Conservation (phyloP, 2,329 filamentous ascomycete species). For the Diaporthe longicolla region DNA sequence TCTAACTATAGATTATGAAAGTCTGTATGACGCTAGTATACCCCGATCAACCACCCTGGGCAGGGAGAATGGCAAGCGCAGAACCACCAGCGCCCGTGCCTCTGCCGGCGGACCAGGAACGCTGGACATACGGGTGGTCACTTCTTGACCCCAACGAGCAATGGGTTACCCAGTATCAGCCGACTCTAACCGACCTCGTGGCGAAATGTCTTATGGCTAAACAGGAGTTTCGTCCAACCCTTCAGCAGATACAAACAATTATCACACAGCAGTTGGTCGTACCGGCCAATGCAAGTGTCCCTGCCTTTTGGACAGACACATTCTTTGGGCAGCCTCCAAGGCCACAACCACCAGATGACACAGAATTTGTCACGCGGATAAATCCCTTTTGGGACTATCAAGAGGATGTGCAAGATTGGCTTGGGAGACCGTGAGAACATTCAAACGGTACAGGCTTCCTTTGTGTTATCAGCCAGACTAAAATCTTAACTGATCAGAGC, state of each 20-base stretch:
- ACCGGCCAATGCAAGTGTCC: neutral
- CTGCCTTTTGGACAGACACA: neutral
- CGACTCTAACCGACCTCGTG: constrained; percentile 6
- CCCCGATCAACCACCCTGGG: neutral
- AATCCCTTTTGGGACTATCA: constrained; percentile 11
- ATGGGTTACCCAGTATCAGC: constrained; percentile 1
- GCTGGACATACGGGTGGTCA: constrained; percentile 17
- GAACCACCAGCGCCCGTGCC: neutral
- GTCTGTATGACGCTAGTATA: constrained; percentile 16
- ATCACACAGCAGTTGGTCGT: neutral
- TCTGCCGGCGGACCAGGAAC: neutral
- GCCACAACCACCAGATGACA: neutral
- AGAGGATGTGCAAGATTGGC: neutral
- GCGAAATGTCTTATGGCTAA: constrained; percentile 23
- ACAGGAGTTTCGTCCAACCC: constrained; percentile 18
- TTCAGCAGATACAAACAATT: constrained; percentile 4
- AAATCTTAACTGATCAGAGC: too few species aligned
- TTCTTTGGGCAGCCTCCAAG: constrained; percentile 8
- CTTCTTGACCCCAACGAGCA: neutral
- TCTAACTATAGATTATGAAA: constrained; percentile 19
- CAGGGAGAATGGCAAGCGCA: neutral
- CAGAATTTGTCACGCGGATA: neutral
- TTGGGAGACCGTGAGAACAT: neutral
- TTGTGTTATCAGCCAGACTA: too few species aligned
- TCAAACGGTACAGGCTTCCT: too few species aligned